These are phyloP conservation scores for Excoecaria agallocha DNA, from an alignment of 345 rosid genomes.

Conservation along the genomic window DNA sequence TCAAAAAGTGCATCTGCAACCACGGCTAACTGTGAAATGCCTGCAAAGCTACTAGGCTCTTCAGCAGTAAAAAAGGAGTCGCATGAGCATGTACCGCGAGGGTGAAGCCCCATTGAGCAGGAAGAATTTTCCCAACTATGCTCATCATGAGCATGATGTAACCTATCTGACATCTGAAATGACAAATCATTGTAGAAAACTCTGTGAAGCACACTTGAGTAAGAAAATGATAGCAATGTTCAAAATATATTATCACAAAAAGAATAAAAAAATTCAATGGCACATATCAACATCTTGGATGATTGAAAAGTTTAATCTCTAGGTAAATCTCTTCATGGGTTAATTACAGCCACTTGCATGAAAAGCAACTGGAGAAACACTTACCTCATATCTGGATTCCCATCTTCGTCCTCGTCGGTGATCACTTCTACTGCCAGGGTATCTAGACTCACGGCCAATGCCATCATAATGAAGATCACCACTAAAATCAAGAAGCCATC, in stretches of 20 bases:
- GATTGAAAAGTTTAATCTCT: not conserved
- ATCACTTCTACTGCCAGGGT: conserved; percentile 5
- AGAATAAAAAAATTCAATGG: not conserved
- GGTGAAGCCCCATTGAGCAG: conserved; percentile 19
- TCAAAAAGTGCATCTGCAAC: conserved; percentile 29
- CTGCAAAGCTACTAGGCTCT: conserved; percentile 6
- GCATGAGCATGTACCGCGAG: conserved; percentile 23
- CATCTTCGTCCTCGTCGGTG: conserved; percentile 9
- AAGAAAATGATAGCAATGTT: not conserved
- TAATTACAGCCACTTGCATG: not conserved
- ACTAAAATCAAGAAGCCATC: conserved; percentile 29
- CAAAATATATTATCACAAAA: not conserved
- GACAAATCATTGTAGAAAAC: not conserved
- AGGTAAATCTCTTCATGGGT: not conserved
- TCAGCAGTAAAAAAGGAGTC: conserved; percentile 1
- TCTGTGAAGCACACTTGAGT: not conserved
- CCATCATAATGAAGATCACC: conserved; percentile 30
- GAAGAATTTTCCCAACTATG: conserved; percentile 13
- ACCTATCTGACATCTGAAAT: conserved; percentile 18
- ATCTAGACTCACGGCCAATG: conserved; percentile 14
- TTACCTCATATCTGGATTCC: conserved; percentile 30
- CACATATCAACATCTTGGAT: not conserved
- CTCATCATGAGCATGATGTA: conserved; percentile 21
- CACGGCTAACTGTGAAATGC: conserved; percentile 20
- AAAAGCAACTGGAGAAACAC: not conserved